Percentiles rank a stretch among this genome's conserved stretches.
These are phyloP conservation scores for Coprinopsis sp. DNA, from an alignment of 768 basidiomycete species.

Conservation along the genomic window DNA sequence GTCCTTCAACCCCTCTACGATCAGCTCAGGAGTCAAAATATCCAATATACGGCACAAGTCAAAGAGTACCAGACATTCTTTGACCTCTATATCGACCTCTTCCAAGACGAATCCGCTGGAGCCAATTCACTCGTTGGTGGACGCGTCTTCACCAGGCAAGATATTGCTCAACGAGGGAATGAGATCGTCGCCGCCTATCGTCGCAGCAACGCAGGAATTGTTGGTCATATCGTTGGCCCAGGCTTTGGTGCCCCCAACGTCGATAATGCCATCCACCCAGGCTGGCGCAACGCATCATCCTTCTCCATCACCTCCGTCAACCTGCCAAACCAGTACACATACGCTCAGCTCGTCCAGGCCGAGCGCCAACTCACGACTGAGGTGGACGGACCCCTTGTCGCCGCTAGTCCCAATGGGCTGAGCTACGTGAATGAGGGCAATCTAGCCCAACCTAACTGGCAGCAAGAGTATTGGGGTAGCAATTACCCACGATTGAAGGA, in stretches of 20 bases:
- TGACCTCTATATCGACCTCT: slow-evolving; percentile 10
- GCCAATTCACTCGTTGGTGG: slow-evolving; percentile 12
- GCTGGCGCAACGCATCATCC: slow-evolving; percentile 6
- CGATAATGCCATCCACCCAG: slow-evolving; percentile 16
- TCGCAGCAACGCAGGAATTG: slow-evolving; percentile 4
- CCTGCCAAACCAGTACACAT: not conserved
- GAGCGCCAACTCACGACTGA: slow-evolving; percentile 2
- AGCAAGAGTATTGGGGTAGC: slow-evolving; percentile 12
- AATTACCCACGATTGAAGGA: slow-evolving; percentile 10
- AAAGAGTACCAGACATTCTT: slow-evolving; percentile 11
- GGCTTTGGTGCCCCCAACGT: slow-evolving; percentile 7
- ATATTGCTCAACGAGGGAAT: slow-evolving; percentile 8
- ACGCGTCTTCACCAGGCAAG: slow-evolving; percentile 11
- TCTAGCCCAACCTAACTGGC: slow-evolving; percentile 14
- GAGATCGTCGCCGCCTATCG: slow-evolving; percentile 7
- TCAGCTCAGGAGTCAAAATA: not conserved
- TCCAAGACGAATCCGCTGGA: slow-evolving; percentile 13
- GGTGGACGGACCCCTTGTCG: slow-evolving; percentile 9
- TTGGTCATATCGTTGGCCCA: slow-evolving; percentile 14
- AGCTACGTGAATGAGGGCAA: slow-evolving; percentile 14
- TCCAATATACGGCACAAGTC: not conserved
- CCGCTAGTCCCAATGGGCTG: slow-evolving; percentile 14
- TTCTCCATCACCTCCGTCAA: slow-evolving; percentile 4
- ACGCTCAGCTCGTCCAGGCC: not conserved
- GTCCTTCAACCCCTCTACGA: slow-evolving; percentile 10